Base-by-base conservation (phyloP, 208 protist genomes). In the Eutreptiella sp. region DNA sequence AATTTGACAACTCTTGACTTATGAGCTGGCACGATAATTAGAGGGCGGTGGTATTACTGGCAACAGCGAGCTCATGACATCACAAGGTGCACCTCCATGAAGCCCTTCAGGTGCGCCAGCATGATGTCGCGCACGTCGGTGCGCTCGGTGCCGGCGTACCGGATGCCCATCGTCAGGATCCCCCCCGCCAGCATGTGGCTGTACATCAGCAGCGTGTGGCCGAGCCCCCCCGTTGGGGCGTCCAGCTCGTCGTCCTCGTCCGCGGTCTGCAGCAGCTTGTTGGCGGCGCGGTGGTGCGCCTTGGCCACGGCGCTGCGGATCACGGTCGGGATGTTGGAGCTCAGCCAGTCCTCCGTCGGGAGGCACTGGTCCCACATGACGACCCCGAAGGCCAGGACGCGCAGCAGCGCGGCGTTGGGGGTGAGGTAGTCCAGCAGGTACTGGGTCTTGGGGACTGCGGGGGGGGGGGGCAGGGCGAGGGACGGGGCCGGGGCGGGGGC, bases 371-470 rank as follows among this genome's bases (percentile, higher is more conserved):
- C 39, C 76, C 76, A 82, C 42, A 83, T 35, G 14, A 81, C 61
- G 32, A 81, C 53, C 42, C 16, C 31, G 7, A 39, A 33, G 21
- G 52, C 62, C 27, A 84, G 21, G 7, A 71, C 42, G 33, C 81
- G 67, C 0, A 90, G 33, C 2, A 84, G 38, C 0, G 84, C 23
- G 1, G 83, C 47, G 47, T 89, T 77, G 1, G 80, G 72, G 4
- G 83, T 58, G n/a, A 87, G 45, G 33, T 43, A 71, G n/a, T 79
- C 39, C 0, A 90, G 66, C 5, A 65, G 28, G 61, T 72, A 82
- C 0, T 33, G 21, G 24, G 76, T 86, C 14, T 76, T 26, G 35
- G 84, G 83, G n/a, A 80, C 38, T 11, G n/a, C n/a, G n/a, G n/a
- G n/a, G n/a, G n/a, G n/a, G n/a, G n/a, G n/a, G n/a, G n/a, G n/a